Evolutionary conservation across 495 filamentous ascomycete species (phyloP).

Genomic region (Penicillium chermesinum): DNA sequence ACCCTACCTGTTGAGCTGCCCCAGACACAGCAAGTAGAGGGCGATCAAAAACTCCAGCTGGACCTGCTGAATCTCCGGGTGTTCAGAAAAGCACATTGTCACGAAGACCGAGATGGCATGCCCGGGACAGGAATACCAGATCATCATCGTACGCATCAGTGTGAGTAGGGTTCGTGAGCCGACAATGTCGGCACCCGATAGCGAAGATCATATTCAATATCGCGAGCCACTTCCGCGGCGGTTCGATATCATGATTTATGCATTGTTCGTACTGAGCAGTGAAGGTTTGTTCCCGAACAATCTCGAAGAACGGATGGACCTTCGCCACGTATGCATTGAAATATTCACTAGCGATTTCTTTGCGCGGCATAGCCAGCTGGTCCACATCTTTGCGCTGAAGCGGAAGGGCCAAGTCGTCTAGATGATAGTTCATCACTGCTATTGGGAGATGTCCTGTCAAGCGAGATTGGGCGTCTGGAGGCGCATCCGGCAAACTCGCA

Average conservation of each 20-base stretch:
- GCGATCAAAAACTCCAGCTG: conserved; percentile 50
- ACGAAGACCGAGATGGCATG: conserved; percentile 48
- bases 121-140: conserved; percentile 52
- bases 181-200: conserved; percentile 44
- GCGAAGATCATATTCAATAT: conserved; percentile 63
- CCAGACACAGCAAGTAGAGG: conserved; percentile 55
- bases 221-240: conserved; percentile 47
- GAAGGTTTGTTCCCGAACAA: conserved; percentile 44
- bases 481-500: not conserved
- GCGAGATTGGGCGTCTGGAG: not conserved
- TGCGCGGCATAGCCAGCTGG: conserved; percentile 45
- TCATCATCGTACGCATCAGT: conserved; percentile 39
- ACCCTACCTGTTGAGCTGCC: conserved; percentile 56
- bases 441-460: conserved; percentile 16
- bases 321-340: conserved; percentile 51
- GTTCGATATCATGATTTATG: conserved; percentile 16
- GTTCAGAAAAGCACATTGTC: conserved; percentile 46
- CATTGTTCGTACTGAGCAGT: conserved; percentile 38
- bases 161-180: not conserved
- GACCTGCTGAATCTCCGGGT: conserved; percentile 56
- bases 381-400: conserved; percentile 36
- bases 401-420: conserved; percentile 49
- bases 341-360: conserved; percentile 46
- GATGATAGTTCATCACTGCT: conserved; percentile 47
- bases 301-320: conserved; percentile 53